These are phyloP conservation scores for Linum tenue DNA, from an alignment of 345 rosid genomes.

Conservation along the genomic window DNA sequence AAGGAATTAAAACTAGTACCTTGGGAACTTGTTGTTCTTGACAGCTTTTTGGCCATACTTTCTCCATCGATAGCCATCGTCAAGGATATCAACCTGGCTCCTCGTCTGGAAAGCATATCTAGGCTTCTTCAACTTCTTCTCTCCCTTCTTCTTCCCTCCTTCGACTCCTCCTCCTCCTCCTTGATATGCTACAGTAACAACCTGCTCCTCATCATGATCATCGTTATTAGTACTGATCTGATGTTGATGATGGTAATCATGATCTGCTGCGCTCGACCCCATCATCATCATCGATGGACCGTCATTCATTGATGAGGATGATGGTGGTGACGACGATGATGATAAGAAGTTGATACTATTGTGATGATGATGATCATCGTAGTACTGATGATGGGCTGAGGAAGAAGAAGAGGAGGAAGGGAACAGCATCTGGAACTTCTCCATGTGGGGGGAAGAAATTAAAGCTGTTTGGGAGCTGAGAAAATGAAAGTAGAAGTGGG, in stretches of 20 bases:
- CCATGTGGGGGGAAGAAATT: slow-evolving; percentile 23
- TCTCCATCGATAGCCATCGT: slow-evolving; percentile 74
- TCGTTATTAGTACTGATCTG: slow-evolving; percentile 4
- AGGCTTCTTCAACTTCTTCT: slow-evolving; percentile 40
- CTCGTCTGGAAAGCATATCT: slow-evolving; percentile 59
- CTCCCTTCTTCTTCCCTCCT: slow-evolving; percentile 29
- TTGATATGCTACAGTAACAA: neutral
- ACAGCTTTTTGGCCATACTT: slow-evolving; percentile 70
- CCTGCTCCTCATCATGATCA: neutral
- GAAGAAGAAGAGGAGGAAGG: slow-evolving; percentile 18
- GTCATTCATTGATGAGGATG: slow-evolving; percentile 7
- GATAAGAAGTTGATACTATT: slow-evolving; percentile 5
- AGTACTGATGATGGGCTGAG: slow-evolving; percentile 3
- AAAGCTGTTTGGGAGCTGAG: neutral
- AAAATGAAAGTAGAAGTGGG: neutral
- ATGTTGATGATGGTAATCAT: neutral
- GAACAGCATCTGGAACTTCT: slow-evolving; percentile 40
- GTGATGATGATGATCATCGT: neutral
- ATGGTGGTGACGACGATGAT: slow-evolving; percentile 7
- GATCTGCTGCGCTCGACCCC: slow-evolving; percentile 19
- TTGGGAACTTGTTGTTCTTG: slow-evolving; percentile 35
- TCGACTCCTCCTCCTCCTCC: slow-evolving; percentile 6
- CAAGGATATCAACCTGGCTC: slow-evolving; percentile 56
- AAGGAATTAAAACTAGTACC: slow-evolving; percentile 9
- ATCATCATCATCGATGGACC: slow-evolving; percentile 21